Base-by-base conservation (phyloP, 805 yeast species). In the Lachancea dasiensis region DNA sequence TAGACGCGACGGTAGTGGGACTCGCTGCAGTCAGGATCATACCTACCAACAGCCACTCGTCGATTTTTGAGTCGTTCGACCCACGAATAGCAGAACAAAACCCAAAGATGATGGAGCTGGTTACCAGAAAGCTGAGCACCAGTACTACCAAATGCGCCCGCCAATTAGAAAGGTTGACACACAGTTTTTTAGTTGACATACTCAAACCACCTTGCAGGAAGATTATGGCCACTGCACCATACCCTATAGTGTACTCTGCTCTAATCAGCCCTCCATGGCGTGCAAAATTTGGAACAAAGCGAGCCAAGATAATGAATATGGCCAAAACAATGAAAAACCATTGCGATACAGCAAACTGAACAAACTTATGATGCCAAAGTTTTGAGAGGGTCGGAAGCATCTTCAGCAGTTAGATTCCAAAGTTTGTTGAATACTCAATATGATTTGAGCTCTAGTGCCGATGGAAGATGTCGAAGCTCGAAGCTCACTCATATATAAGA, bases 1-100 rank as follows among this genome's bases (percentile, higher is more conserved):
- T 87, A 2, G 95, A 86, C 0, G 89, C 77, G 14, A 87, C 95
- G 0, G 96, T 87, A 6, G 96, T 87, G 20, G 96, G 96, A 58
- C 94, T 84, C 9, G 90, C 74, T 21, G 85, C 84, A 2, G 95
- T 83, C 31, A 86, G 81, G 14, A 87, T 74, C 41, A 87, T 60
- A 1, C 96, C 96, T 10, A 82, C 82, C 16, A 87, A 64, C 48
- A 86, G 72, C 86, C 92, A 86, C 23, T 73, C 69, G 48, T 79
- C 80, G 25, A 86, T 83, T n/a, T 64, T 55, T 1, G 64, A 58
- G 52, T 83, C 70, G 43, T 72, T 43, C 0, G 92, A 75, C 3
- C 65, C 66, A 45, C 71, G 70, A 20, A 86, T 77, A 0, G 83
- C 95, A 39, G 72, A 61, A 28, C 79, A 79, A 36, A 86, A 65